Percentiles rank a stretch among this genome's conserved stretches.
Conservation (phyloP, 2,329 filamentous ascomycete genomes). For the Diaporthe vexans region DNA sequence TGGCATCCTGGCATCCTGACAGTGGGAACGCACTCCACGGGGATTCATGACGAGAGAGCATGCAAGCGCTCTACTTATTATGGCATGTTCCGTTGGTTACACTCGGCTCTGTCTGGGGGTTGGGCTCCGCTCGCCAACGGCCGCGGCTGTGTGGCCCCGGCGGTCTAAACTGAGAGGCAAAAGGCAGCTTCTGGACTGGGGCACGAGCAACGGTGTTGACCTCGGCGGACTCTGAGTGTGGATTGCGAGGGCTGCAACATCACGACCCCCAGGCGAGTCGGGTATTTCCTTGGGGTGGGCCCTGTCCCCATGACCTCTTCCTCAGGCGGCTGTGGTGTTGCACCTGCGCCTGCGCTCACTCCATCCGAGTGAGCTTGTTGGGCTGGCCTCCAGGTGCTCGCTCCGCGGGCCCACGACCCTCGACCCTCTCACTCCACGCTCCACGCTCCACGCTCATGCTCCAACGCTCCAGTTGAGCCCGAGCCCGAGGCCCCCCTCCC, state of each 20-base stretch:
- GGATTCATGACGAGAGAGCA: not conserved
- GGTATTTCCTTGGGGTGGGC: constrained; percentile 40
- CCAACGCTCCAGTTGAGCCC: constrained; percentile 1
- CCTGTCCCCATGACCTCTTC: constrained; percentile 41
- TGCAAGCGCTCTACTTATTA: constrained; percentile 24
- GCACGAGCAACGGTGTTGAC: constrained; percentile 24
- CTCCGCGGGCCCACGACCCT: constrained; percentile 12
- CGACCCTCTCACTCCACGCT: constrained; percentile 27
- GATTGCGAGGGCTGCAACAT: constrained; percentile 38
- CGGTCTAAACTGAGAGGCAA: constrained; percentile 35
- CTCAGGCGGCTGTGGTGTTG: constrained; percentile 40
- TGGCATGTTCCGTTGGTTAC: constrained; percentile 31
- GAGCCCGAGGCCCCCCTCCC: constrained; percentile 8
- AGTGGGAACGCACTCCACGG: not conserved
- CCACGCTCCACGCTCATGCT: not conserved
- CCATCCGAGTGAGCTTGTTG: constrained; percentile 29
- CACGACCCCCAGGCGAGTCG: constrained; percentile 37
- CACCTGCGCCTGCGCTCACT: constrained; percentile 30
- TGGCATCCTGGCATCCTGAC: constrained; percentile 18
- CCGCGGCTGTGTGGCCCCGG: constrained; percentile 33
- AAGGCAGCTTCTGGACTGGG: not conserved
- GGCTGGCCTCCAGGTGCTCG: constrained; percentile 9
- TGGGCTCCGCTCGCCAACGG: constrained; percentile 26
- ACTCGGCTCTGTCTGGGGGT: constrained; percentile 22
- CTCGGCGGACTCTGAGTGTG: constrained; percentile 14